Evolutionary conservation across 1,284 basidiomycete species (phyloP), one percentile per base, ranked within the genome.

Genomic region (Gymnopus androsaceus): DNA sequence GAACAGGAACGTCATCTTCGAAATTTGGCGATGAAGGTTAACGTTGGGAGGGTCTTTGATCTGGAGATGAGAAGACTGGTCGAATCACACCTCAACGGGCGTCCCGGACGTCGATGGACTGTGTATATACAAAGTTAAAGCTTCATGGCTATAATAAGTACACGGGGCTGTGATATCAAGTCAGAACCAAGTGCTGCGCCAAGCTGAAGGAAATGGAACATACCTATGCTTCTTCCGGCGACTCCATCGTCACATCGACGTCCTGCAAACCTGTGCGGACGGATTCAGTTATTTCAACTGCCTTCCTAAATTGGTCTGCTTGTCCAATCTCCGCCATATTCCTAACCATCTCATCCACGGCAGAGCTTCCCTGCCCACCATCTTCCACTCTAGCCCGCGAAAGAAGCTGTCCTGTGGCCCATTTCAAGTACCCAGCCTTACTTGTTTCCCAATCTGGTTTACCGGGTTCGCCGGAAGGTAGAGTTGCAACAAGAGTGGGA

Each of bases 401-500:
- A 51, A 84, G 65, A 11, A 88, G 68, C 63, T 84, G 78, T 14
- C 74, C 74, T 1, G 82, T 73, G 1, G 84, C 86, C 88, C 88
- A 90, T 57, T 82, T 82, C 7, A 82, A 64, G 66, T 90, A 90
- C 6, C 87, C 87, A 0, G 76, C 76, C 67, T 78, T 80, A 64
- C 76, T 81, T 27, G 78, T 82, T 70, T 90, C 88, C 88, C 88
- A 90, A 28, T 77, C 76, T 9, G 85, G 78, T 68, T 88, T 89
- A 6, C 85, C 84, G 0, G 83, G 82, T 59, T 86, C 84, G 1
- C 70, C 62, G 21, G 75, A 62, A 9, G 74, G 71, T 12, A 79
- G 69, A 3, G 75, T 71, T 6, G 74, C 67, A 12, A 76, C 67
- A 3, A 72, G 67, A 1, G 77, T 70, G 11, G 77, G 71, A 41